Evolutionary conservation across 2,329 filamentous ascomycete species (phyloP).

Genomic region (Fusarium succisae): DNA sequence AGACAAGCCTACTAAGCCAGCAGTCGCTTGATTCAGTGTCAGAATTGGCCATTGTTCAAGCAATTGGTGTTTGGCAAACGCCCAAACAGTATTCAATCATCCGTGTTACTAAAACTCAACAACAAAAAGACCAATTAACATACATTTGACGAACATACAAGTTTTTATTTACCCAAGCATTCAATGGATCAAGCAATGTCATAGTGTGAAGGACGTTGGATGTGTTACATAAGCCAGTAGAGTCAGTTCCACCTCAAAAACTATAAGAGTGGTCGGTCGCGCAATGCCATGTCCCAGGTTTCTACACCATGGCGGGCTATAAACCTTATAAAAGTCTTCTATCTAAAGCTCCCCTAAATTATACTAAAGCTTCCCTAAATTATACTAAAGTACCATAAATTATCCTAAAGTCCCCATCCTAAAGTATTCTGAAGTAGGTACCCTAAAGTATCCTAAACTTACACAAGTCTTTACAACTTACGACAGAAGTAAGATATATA

Average conservation of each 20-base stretch:
- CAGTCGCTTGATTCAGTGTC: neutral
- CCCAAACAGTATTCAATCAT: neutral
- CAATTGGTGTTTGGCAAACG: neutral
- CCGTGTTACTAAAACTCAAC: neutral
- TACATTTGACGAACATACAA: neutral
- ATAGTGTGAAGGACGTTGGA: neutral
- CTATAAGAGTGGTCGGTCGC: neutral
- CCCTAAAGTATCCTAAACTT: neutral
- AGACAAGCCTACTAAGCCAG: neutral
- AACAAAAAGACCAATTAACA: neutral
- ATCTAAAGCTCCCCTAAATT: neutral
- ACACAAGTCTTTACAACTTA: neutral
- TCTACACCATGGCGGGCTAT: neutral
- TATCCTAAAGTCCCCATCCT: no score
- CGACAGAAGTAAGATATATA: neutral
- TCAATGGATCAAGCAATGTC: neutral
- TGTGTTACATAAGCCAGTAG: neutral
- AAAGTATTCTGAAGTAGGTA: neutral
- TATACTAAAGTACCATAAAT: neutral
- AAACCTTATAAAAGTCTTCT: neutral
- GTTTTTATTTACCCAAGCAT: neutral
- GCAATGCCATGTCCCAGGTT: neutral
- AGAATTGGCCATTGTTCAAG: neutral
- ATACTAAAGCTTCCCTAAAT: neutral
- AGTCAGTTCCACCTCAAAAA: neutral